Base-by-base conservation (phyloP, 2,329 filamentous ascomycete species). In the Neonectria neomacrospora region DNA sequence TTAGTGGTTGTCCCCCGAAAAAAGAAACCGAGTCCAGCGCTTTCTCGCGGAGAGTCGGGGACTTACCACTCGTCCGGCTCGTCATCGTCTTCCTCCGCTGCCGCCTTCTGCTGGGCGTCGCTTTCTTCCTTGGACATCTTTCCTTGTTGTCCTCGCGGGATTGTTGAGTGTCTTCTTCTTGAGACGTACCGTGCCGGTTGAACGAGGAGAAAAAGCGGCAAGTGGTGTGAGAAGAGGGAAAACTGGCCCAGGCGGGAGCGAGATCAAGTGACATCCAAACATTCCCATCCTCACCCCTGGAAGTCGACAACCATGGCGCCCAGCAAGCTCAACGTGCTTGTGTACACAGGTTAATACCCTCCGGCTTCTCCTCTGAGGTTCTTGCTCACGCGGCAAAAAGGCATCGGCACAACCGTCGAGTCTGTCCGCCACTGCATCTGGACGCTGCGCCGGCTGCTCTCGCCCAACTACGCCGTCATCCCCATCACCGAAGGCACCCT, bases 51-150 rank as follows among this genome's bases (percentile, higher is more conserved):
- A 59, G 42, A 39, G 39, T 11, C 37, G 22, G 54, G 48, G 42
- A 73, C 87, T 79, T 82, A 98, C 96, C 95, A 98, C 64, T 97
- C 95, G 84, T 98, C 96, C 4, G 92, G 92, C 79, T 97, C 95
- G 79, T 97, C 94, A 47, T 87, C 83, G 28, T 82, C 74, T 34
- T 69, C 65, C 75, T 54, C 75, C 34, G 76, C 75, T 30, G 77
- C 75, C 66, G 75, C 83, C 41, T 78, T 73, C 54, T 76, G 74
- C 50, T 72, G 64, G 45, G 77, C 72, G 42, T 80, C 71, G 55
- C 70, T 85, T 64, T 86, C 83, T 62, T 86, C 81, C 66, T 88
- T 87, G 12, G 89, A 85, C 87, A 74, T 73, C 37, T 54, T 28
- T 26, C 37, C 12, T 32, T 60, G 34, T 52, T 50, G 32, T 32